phyloP scores from a whole-genome alignment of 495 filamentous ascomycete genomes.

The Aspergillus sparsus region DNA sequence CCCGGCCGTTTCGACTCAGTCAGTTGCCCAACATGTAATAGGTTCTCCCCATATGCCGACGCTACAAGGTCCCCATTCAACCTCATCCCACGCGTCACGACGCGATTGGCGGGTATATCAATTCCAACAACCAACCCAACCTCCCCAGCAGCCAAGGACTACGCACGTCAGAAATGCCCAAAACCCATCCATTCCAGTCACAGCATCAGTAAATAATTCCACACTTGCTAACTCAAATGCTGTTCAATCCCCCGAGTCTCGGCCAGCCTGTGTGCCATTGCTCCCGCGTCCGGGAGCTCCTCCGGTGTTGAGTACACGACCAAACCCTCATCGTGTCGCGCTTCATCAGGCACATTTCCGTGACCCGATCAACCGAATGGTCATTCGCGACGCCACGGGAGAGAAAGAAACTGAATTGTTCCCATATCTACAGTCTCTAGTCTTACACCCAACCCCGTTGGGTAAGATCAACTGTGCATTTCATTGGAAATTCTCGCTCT shows the following conservation, averaged over 20 bases:
- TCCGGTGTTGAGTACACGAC: conserved; percentile 41
- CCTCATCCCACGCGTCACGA: conserved; percentile 2
- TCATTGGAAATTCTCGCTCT: conserved; percentile 34
- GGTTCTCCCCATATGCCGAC: background rate
- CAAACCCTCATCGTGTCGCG: conserved; percentile 46
- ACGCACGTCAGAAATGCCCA: background rate
- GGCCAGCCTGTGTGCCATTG: conserved; percentile 18
- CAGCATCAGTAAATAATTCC: conserved; percentile 3
- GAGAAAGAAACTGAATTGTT: conserved; percentile 37
- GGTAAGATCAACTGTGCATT: conserved; percentile 25
- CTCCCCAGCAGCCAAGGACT: conserved; percentile 1
- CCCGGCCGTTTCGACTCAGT: background rate
- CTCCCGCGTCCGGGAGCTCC: conserved; percentile 34
- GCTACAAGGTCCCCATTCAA: background rate
- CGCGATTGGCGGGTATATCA: conserved; percentile 4
- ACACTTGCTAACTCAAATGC: background rate
- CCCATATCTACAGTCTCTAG: conserved; percentile 48
- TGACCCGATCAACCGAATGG: conserved; percentile 51
- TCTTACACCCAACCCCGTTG: conserved; percentile 40
- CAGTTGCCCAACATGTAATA: background rate
- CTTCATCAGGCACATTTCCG: conserved; percentile 60
- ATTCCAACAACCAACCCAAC: conserved; percentile 8
- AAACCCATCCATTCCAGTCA: background rate
- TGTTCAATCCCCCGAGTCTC: background rate
- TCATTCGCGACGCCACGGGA: conserved; percentile 19